Conservation (phyloP, 495 filamentous ascomycete species). For the Penicillium macrosclerotiorum region DNA sequence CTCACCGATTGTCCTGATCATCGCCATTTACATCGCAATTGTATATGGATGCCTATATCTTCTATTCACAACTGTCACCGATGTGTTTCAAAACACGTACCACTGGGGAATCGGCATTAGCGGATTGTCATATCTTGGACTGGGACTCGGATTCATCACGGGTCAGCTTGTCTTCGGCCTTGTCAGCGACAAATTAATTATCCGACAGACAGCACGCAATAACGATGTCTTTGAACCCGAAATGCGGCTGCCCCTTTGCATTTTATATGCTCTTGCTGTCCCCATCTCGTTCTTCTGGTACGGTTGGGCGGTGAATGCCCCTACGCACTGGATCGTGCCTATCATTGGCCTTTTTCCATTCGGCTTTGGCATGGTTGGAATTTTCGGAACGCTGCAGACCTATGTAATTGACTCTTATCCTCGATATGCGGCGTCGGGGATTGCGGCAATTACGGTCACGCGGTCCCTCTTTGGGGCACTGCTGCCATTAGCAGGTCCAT, state of each 20-base stretch:
- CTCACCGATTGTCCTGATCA: constrained; percentile 55
- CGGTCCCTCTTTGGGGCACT: not conserved
- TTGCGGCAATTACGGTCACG: constrained; percentile 33
- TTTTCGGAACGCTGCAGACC: constrained; percentile 8
- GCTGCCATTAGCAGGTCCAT: not conserved
- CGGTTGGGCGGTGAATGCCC: constrained; percentile 55
- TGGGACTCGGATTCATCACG: not conserved
- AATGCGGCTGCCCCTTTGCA: constrained; percentile 17
- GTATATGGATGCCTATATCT: constrained; percentile 60
- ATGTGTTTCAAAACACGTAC: constrained; percentile 41
- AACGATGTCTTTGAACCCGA: constrained; percentile 20
- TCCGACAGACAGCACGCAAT: not conserved
- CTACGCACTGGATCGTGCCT: constrained; percentile 61
- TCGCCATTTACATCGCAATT: constrained; percentile 51
- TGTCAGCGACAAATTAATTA: not conserved
- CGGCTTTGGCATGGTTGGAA: constrained; percentile 9
- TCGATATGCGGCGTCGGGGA: constrained; percentile 52
- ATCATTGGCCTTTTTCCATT: constrained; percentile 42
- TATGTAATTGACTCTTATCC: constrained; percentile 67
- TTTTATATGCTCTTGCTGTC: constrained; percentile 39
- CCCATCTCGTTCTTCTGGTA: constrained; percentile 67
- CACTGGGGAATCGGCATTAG: constrained; percentile 37
- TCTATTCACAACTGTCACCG: constrained; percentile 56
- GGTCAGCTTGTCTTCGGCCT: not conserved
- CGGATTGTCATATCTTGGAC: constrained; percentile 1